A percentile compares a stretch with the other conserved stretches of the same genome.
Evolutionary conservation across 352 stramenopile genomes (phyloP).

Genomic region (Globisporangium sylvaticum): DNA sequence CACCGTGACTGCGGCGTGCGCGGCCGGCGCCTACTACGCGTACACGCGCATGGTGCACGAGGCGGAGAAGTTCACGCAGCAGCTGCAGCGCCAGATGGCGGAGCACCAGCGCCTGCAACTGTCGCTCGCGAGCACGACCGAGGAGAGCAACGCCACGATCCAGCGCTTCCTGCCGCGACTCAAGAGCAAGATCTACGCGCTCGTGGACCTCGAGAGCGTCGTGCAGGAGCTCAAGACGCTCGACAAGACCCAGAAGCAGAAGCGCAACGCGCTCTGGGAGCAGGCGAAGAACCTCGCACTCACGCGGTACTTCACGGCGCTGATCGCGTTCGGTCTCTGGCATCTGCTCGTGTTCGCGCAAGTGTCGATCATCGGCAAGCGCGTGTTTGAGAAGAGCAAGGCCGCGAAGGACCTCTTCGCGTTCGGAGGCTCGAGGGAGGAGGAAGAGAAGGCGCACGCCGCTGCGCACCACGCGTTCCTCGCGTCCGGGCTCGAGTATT

Average conservation of each 20-base stretch:
- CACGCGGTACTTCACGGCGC: conserved; percentile 69
- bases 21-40: conserved; percentile 58
- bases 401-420: conserved; percentile 9
- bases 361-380: conserved; percentile 71
- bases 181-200: conserved; percentile 52
- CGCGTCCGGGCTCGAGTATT: conserved; percentile 75
- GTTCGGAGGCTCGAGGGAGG: conserved; percentile 20
- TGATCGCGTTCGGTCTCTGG: conserved; percentile 73
- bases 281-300: conserved; percentile 67
- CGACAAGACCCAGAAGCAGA: conserved; percentile 55
- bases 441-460: conserved; percentile 31
- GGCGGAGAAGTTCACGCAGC: conserved; percentile 62
- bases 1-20: conserved; percentile 43
- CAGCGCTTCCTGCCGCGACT: conserved; percentile 69
- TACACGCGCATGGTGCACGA: conserved; percentile 63
- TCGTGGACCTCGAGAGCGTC: conserved; percentile 65
- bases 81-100: conserved; percentile 68
- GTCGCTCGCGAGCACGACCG: conserved; percentile 60
- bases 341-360: conserved; percentile 80
- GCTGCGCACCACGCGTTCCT: conserved; percentile 67
- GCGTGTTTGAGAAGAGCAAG: conserved; percentile 65
- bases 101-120: conserved; percentile 76
- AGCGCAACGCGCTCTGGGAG: conserved; percentile 68
- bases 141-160: conserved; percentile 73
- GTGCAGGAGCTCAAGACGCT: conserved; percentile 72